A percentile compares a stretch with the other conserved stretches of the same genome.
phyloP scores from a whole-genome alignment of 805 yeast species.

The Torulaspora microellipsoides region DNA sequence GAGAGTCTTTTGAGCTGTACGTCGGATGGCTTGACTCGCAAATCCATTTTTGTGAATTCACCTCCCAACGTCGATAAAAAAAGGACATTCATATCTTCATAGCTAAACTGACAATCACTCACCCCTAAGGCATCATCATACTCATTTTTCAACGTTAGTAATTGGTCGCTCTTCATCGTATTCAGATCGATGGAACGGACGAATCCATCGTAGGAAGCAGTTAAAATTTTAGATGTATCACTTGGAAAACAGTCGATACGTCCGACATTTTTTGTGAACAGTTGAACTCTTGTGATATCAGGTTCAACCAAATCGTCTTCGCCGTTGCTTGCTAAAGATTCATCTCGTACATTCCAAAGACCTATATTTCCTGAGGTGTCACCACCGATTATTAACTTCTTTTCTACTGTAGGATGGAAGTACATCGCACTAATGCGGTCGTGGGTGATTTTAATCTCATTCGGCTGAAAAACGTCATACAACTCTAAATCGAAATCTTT shows the following conservation, averaged over 20 bases:
- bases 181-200: conserved; percentile 67
- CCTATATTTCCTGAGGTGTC: conserved; percentile 87
- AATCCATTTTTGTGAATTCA: conserved; percentile 68
- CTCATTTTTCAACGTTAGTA: conserved; percentile 52
- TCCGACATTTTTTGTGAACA: conserved; percentile 74
- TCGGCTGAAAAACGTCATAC: conserved; percentile 57
- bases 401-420: conserved; percentile 68
- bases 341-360: conserved; percentile 66
- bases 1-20: conserved; percentile 54
- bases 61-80: conserved; percentile 80
- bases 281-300: conserved; percentile 57
- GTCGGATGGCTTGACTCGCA: conserved; percentile 43
- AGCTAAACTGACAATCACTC: conserved; percentile 63
- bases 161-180: conserved; percentile 54
- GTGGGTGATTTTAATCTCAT: conserved; percentile 60
- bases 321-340: conserved; percentile 25
- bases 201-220: conserved; percentile 86
- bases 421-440: conserved; percentile 69
- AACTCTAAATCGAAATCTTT: conserved; percentile 50
- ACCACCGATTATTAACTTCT: conserved; percentile 72
- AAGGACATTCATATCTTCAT: conserved; percentile 47
- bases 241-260: conserved; percentile 51
- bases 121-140: conserved; percentile 58
- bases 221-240: conserved; percentile 51
- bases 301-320: conserved; percentile 41